A percentile compares a stretch with the other conserved stretches of the same genome.
Conservation (phyloP, 352 stramenopile species). For the Phytophthora cactorum region DNA sequence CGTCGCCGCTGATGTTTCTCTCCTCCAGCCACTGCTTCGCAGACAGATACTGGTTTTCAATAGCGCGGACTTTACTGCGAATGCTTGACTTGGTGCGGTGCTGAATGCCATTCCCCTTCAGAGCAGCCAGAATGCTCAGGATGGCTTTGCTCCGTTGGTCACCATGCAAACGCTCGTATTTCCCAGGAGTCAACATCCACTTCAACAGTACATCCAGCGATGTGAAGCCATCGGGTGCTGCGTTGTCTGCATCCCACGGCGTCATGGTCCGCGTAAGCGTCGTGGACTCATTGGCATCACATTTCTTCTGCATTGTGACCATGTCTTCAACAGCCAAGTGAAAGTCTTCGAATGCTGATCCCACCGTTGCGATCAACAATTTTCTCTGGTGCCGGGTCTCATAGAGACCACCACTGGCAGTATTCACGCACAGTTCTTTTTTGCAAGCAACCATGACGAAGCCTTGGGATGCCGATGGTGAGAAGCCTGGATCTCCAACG, state of each 20-base stretch:
- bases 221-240: slow-evolving; percentile 6
- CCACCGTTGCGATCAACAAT: neutral
- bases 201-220: slow-evolving; percentile 42
- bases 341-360: neutral
- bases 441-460: neutral
- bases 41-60: slow-evolving; percentile 29
- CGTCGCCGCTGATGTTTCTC: neutral
- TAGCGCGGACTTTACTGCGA: slow-evolving; percentile 11
- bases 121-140: slow-evolving; percentile 11
- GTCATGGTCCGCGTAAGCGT: neutral
- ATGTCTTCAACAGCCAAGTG: neutral
- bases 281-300: neutral
- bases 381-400: slow-evolving; percentile 18
- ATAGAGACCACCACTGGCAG: slow-evolving; percentile 1
- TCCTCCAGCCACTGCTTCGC: slow-evolving; percentile 24
- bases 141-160: slow-evolving; percentile 2
- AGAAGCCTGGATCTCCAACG: slow-evolving; percentile 6
- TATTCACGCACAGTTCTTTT: neutral
- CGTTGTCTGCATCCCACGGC: slow-evolving; percentile 28
- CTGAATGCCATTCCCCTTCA: slow-evolving; percentile 18
- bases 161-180: slow-evolving; percentile 36
- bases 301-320: neutral
- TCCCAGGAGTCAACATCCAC: slow-evolving; percentile 39
- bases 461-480: slow-evolving; percentile 14
- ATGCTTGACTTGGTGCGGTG: slow-evolving; percentile 21